Conservation (phyloP, 441 rosid genomes). For the Croton laevigatus region DNA sequence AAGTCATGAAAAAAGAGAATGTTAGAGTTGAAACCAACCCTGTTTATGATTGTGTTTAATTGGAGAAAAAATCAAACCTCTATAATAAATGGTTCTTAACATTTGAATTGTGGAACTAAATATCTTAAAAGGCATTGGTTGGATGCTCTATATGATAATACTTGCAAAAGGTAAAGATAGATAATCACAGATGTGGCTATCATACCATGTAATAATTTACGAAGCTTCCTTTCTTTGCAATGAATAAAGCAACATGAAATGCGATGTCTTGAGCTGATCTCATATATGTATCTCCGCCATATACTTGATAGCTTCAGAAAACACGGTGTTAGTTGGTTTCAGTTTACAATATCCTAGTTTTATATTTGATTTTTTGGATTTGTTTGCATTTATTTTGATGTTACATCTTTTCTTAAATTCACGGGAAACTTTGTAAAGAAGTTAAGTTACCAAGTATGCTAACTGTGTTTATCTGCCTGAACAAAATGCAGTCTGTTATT, state of each 20-base stretch:
- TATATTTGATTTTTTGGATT: not conserved
- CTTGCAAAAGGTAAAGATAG: not conserved
- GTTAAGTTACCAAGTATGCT: too few relatives aligned
- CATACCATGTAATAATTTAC: constrained; percentile 81
- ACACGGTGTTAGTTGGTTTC: constrained; percentile 5
- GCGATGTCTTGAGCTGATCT: constrained; percentile 71
- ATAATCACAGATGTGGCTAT: not conserved
- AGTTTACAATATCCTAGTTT: not conserved
- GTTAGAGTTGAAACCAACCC: not conserved
- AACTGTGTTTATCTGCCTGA: not conserved
- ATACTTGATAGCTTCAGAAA: constrained; percentile 51
- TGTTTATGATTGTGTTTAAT: not conserved
- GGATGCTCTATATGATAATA: not conserved
- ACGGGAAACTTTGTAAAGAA: not conserved
- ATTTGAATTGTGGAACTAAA: not conserved
- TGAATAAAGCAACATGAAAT: constrained; percentile 65
- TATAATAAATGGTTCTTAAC: not conserved
- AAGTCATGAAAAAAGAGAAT: not conserved
- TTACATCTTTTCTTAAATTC: not conserved
- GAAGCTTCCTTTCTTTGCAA: constrained; percentile 68
- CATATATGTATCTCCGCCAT: constrained; percentile 47
- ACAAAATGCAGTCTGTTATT: not conserved
- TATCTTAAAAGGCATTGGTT: not conserved
- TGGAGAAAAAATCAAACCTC: not conserved
- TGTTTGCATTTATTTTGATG: not conserved